Percentiles rank a stretch among this genome's conserved stretches.
Evolutionary conservation across 768 basidiomycete genomes (phyloP).

Genomic region (Trametes villosa): DNA sequence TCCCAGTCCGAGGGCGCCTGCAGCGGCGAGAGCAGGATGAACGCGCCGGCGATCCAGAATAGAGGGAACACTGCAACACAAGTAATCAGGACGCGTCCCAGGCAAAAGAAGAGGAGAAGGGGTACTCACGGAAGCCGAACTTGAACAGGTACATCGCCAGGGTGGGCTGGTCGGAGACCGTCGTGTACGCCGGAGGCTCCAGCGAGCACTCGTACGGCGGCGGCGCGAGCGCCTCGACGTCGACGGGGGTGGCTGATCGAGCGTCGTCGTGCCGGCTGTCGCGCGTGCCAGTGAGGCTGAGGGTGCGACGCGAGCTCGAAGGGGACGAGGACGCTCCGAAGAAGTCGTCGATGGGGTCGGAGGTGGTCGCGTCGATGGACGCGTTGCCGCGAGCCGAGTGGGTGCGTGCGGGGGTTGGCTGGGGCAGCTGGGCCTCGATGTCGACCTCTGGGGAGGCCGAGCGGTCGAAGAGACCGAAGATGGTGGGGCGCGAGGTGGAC

Average conservation of each 20-base stretch:
- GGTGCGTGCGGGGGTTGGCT: constrained; percentile 1
- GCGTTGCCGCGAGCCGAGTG: background rate
- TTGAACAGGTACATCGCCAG: constrained; percentile 54
- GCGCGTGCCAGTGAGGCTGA: constrained; percentile 27
- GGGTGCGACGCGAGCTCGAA: constrained; percentile 18
- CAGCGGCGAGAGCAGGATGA: constrained; percentile 47
- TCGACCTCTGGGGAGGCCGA: constrained; percentile 1
- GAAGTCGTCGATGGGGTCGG: constrained; percentile 33
- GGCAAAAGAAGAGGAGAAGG: background rate
- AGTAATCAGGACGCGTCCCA: background rate
- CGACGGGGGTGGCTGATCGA: constrained; percentile 8
- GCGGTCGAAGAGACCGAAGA: constrained; percentile 17
- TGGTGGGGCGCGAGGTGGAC: constrained; percentile 5
- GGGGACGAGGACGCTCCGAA: constrained; percentile 33
- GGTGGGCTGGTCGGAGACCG: constrained; percentile 44
- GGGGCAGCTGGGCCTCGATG: constrained; percentile 16
- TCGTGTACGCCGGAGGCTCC: constrained; percentile 41
- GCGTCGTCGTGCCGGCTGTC: constrained; percentile 39
- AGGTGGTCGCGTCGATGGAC: constrained; percentile 5
- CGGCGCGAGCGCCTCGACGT: constrained; percentile 29
- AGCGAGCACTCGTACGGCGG: constrained; percentile 37
- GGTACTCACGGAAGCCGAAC: constrained; percentile 51
- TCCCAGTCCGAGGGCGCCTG: constrained; percentile 41
- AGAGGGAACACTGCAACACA: constrained; percentile 47
- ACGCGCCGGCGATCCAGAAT: constrained; percentile 50